Base-by-base conservation (phyloP, 2,329 filamentous ascomycete species). In the Stemphylium beticola region DNA sequence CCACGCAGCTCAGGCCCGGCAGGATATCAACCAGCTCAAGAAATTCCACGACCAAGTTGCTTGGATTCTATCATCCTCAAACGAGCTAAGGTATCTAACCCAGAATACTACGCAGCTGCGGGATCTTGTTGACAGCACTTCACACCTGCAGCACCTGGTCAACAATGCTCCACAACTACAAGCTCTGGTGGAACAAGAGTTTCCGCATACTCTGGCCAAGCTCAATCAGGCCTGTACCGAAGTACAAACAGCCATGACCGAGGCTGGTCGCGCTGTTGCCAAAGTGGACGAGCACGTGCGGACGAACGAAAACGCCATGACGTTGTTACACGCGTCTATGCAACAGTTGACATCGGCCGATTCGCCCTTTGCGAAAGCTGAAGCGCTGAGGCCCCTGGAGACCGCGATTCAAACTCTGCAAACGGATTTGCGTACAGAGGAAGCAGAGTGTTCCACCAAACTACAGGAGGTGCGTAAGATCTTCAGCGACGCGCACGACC, bases 21-120 rank as follows among this genome's bases (percentile, higher is more conserved):
- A 55, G 4, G 55, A 62, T 1, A 29, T 65, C 9, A 10, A 12
- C 4, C 40, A 22, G 9, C 5, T 65, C 18, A 52, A 43, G n/a
- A 17, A 2, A 9, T 44, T 53, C 10, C 41, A 31, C 10, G 29
- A 34, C 10, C 33, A 53, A 12, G 18, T 53, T 5, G 11, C 4
- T 6, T 56, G 54, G 45, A 34, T 60, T 22, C 11, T 7, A 10
- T 1, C 0, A n/a, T 15, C 17, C 38, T n/a, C 43, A 9, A 32
- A 22, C 10, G 4, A 12, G 33, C 12, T 49, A 22, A 14, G 31
- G 3, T 14, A 18, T 39, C 4, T 42, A 2, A 33, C 33, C 53
- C 15, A 37, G 2, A 18, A 44, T 15, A 49, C 42, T 18, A 39
- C 42, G 18, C 41, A 54, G 15, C 39, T 61, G 12, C 31, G 40